phyloP scores from a whole-genome alignment of 2,329 filamentous ascomycete species.

The Arachnomyces sp. region DNA sequence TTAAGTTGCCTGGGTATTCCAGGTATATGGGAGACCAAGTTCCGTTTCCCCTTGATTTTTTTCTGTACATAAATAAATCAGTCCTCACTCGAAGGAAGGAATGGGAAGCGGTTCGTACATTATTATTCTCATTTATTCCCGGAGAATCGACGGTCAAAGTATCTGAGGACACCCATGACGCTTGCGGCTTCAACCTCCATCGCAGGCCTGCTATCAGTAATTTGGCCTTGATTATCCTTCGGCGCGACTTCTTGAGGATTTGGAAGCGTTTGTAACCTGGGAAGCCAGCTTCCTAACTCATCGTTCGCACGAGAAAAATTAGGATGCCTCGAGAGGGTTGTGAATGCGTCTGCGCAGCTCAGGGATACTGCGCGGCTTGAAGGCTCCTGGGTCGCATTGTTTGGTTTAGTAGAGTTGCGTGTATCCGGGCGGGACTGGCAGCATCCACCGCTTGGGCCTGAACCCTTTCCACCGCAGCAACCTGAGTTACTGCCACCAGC shows the following conservation, averaged over 20 bases:
- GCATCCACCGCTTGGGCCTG: conserved; percentile 48
- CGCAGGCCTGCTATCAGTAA: conserved; percentile 38
- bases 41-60: too few species aligned
- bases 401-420: conserved; percentile 13
- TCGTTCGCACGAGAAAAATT: conserved; percentile 66
- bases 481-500: conserved; percentile 33
- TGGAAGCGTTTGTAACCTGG: conserved; percentile 56
- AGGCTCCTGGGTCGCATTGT: conserved; percentile 23
- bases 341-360: conserved; percentile 69
- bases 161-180: conserved; percentile 76
- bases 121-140: conserved; percentile 4
- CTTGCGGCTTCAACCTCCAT: conserved; percentile 76
- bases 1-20: too few species aligned
- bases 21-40: too few species aligned
- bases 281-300: conserved; percentile 67
- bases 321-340: conserved; percentile 66
- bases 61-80: too few species aligned
- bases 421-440: conserved; percentile 40
- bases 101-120: too few species aligned
- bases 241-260: conserved; percentile 28
- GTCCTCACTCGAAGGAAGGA: too few species aligned
- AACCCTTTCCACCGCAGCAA: conserved; percentile 55
- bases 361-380: conserved; percentile 46
- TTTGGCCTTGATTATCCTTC: conserved; percentile 16
- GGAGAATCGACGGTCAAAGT: conserved; percentile 65